Base-by-base conservation (phyloP, 441 rosid species). In the Theobroma grandiflorum region DNA sequence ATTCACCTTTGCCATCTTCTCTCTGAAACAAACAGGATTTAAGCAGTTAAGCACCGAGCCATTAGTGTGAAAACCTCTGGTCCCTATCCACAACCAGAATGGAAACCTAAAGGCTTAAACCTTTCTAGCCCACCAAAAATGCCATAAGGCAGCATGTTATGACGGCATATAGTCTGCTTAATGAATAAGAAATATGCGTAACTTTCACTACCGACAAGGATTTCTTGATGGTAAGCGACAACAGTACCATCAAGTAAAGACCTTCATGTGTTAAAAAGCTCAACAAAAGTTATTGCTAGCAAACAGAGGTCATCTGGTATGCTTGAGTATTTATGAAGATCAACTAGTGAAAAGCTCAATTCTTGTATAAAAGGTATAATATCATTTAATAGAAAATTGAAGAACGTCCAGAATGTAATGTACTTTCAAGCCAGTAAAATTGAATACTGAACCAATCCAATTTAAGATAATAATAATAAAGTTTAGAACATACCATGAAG, bases 1-100 rank as follows among this genome's bases (percentile, higher is more conserved):
- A 77, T 74, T 96, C 92, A 97, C 87, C 97, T 92, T 85, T 89
- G 95, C 99, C 99, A 95, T 80, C 91, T 96, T 82, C 90, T 89
- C 84, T 92, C 99, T 97, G 97, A 80, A 83, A 82, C 78, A 83
- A 81, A 53, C 43, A 78, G n/a, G 62, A 75, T 33, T 67, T 61
- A 37, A 50, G 37, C 49, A 63, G 69, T 35, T 14, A 74, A 63
- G 31, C 14, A 45, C 62, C 62, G n/a, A 75, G 40, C 10, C 31
- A 70, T 47, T 69, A 14, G 47, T 14, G 74, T 20, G 18, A 10
- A 65, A 40, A 38, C 58, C 38, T 26, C 38, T 70, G 49, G 26
- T 43, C 2, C 10, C 73, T 69, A 45, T 69, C 38, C 26, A 47
- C 55, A 26, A 74, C 53, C 31, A 35, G 53, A 20, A 42, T 26